Conservation (phyloP, 2,329 filamentous ascomycete genomes). For the Fusarium sp. region DNA sequence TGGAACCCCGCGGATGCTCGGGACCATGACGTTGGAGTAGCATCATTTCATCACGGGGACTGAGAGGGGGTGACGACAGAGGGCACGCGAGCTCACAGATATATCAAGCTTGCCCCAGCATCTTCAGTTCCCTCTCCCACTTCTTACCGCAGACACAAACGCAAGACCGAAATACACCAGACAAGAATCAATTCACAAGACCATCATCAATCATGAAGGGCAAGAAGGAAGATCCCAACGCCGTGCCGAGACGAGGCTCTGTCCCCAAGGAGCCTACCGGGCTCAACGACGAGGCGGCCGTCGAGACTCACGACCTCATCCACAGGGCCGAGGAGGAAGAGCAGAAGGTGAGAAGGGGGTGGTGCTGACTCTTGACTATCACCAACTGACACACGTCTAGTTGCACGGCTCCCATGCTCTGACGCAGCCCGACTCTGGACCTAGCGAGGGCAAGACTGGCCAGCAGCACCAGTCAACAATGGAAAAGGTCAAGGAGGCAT, state of each 20-base stretch:
- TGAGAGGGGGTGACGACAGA: constrained; percentile 31
- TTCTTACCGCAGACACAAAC: not conserved
- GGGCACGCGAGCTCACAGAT: constrained; percentile 4
- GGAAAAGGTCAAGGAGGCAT: constrained; percentile 43
- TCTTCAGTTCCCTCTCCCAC: too few species aligned
- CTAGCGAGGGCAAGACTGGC: not conserved
- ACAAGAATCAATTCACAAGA: not conserved
- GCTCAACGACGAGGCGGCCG: constrained; percentile 45
- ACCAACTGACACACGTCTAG: constrained; percentile 2
- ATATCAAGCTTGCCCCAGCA: constrained; percentile 27
- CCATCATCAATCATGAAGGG: constrained; percentile 14
- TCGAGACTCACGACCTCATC: constrained; percentile 49
- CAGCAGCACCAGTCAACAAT: constrained; percentile 20
- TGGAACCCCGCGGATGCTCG: constrained; percentile 21
- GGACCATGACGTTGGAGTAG: constrained; percentile 39
- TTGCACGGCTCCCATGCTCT: constrained; percentile 40
- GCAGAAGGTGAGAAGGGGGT: constrained; percentile 34
- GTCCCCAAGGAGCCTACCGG: constrained; percentile 32
- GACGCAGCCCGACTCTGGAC: constrained; percentile 32
- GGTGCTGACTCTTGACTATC: not conserved
- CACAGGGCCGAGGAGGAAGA: constrained; percentile 49
- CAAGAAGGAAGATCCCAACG: not conserved
- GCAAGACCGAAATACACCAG: not conserved
- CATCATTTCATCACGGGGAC: constrained; percentile 34
- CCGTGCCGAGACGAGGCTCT: constrained; percentile 5